Base-by-base conservation (phyloP, 495 filamentous ascomycete species). In the Penicillium verhagenii region DNA sequence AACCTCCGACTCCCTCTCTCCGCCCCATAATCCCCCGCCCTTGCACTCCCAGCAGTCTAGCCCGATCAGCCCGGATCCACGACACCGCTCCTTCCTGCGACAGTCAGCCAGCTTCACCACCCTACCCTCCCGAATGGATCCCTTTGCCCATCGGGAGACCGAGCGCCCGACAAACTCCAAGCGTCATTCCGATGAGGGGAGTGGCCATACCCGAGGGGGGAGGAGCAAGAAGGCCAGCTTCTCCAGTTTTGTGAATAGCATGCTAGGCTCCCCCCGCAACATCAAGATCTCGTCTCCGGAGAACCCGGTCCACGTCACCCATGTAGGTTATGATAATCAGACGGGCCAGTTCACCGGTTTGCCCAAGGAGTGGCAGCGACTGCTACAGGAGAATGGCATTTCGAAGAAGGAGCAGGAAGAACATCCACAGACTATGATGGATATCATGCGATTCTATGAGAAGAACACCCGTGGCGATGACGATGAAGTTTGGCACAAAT, bases 321-420 rank as follows among this genome's bases (percentile, higher is more conserved):
- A 98, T 67, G 94, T 98, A 50, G 92, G 95, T 46, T 96, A 96
- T 69, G 92, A 98, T 70, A 96, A 95, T 73, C 82, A 91, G 60
- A 98, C 94, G 3, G 94, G 94, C 52, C 90, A 97, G 71, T 98
- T 96, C 70, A 98, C 94, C 31, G 94, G 94, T 56, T 77, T 98
- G 29, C 94, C 94, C 1, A 96, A 95, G 70, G 94, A 98, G 79
- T 98, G 94, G 94, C 94, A 98, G 72, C 85, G 89, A 37, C 81
- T 96, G 65, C 82, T 98, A 59, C 89, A 94, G 74, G 92, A 96
- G 69, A 96, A 88, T 72, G 94, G 94, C 52, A 97, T 98, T 61
- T 89, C 93, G 4, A 90, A 96, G 74, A 91, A 91, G 72, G 94
- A 97, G 64, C 92, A 95, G 72, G 87, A 96, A 69, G 86, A 95